phyloP scores from a whole-genome alignment of 805 yeast species.

The Lipomyces yamanashiensis region DNA sequence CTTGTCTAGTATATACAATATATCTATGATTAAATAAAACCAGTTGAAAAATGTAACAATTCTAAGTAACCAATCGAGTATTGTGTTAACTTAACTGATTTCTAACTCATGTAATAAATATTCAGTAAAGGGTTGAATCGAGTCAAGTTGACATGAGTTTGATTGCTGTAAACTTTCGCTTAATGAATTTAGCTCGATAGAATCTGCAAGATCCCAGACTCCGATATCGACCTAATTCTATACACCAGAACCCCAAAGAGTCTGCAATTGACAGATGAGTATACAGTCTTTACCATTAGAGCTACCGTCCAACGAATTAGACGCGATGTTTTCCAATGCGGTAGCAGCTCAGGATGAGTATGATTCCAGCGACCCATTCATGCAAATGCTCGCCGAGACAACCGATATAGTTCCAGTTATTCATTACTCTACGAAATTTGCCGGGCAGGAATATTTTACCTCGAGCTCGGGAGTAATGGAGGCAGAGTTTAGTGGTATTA shows the following conservation, averaged over 20 bases:
- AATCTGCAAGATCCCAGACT: background rate
- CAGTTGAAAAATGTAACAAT: too few species aligned
- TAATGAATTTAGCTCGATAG: background rate
- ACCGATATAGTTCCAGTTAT: slow-evolving; percentile 22
- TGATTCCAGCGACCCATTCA: slow-evolving; percentile 6
- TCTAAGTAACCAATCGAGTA: too few species aligned
- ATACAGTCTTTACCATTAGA: background rate
- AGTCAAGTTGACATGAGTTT: background rate
- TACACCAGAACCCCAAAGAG: background rate
- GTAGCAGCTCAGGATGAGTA: background rate
- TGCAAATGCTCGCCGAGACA: slow-evolving; percentile 15
- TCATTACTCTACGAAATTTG: slow-evolving; percentile 24
- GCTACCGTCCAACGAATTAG: background rate
- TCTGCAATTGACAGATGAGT: background rate
- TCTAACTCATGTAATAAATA: too few species aligned
- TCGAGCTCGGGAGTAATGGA: slow-evolving; percentile 28
- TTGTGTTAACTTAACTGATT: too few species aligned
- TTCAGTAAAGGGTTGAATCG: background rate
- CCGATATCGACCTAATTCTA: background rate
- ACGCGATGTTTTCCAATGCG: background rate
- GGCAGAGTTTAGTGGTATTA: slow-evolving; percentile 20
- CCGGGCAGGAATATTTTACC: slow-evolving; percentile 27
- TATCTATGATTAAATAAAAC: too few species aligned
- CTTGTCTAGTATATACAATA: background rate
- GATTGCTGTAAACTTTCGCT: slow-evolving; percentile 5